Conservation (phyloP, 2,329 filamentous ascomycete species). For the Penicillium sp. region DNA sequence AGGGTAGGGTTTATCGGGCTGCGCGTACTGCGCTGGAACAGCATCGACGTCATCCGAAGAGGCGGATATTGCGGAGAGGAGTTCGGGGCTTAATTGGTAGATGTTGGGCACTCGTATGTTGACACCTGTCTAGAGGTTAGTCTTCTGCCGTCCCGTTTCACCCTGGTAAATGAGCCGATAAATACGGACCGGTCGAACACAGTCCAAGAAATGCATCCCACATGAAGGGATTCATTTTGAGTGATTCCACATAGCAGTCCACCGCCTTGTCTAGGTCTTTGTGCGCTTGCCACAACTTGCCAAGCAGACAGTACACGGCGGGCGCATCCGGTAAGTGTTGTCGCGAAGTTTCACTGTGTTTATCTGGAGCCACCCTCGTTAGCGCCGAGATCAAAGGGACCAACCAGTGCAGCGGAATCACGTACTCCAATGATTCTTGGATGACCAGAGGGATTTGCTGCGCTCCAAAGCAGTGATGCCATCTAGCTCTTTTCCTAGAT, state of each 20-base stretch:
- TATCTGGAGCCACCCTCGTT: slow-evolving; percentile 38
- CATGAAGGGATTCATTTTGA: slow-evolving; percentile 91
- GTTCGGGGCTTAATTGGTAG: slow-evolving; percentile 67
- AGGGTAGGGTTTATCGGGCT: slow-evolving; percentile 32
- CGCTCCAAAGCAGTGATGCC: slow-evolving; percentile 81
- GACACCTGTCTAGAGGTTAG: slow-evolving; percentile 63
- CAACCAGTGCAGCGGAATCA: slow-evolving; percentile 3
- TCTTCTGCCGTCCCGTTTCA: not conserved
- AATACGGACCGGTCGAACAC: slow-evolving; percentile 62
- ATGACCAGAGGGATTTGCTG: slow-evolving; percentile 66
- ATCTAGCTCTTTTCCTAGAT: slow-evolving; percentile 70
- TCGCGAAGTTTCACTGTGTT: slow-evolving; percentile 69
- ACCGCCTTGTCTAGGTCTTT: slow-evolving; percentile 77
- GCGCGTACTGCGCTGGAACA: slow-evolving; percentile 27
- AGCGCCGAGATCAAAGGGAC: not conserved
- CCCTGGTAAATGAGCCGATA: not conserved
- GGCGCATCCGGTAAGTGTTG: slow-evolving; percentile 75
- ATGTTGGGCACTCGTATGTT: slow-evolving; percentile 77
- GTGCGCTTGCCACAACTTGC: slow-evolving; percentile 78
- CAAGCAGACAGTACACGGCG: slow-evolving; percentile 74
- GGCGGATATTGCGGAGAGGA: slow-evolving; percentile 47
- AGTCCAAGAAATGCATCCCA: slow-evolving; percentile 93
- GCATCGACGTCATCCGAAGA: slow-evolving; percentile 26
- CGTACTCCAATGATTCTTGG: slow-evolving; percentile 71
- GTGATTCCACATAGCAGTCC: slow-evolving; percentile 76